Base-by-base conservation (phyloP, 2,329 filamentous ascomycete genomes). In the Diaporthe sp. region DNA sequence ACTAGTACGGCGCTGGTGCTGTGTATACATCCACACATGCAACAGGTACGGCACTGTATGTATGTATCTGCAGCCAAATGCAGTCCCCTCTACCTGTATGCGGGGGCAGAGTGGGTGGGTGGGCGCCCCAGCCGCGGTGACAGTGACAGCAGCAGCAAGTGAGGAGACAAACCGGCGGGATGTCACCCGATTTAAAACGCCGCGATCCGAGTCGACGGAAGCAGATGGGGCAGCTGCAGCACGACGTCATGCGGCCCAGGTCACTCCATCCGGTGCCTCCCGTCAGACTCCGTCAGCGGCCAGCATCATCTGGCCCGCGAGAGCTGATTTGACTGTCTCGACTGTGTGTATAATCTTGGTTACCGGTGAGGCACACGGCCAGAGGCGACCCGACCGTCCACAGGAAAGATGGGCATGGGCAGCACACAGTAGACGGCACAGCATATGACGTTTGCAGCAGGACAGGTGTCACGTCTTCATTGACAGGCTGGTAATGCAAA, bases 381-480 rank as follows among this genome's bases (percentile, higher is more conserved):
- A 64, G 45, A 30, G n/a, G 47, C 67, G 15, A 30, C 57, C 50
- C 67, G 15, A 30, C 57, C 50, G 42, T n/a, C 50, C 60, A 38
- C 42, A 45, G 70, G 70, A 30, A 13, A 47, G 38, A 58, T 60
- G 54, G 35, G 38, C 38, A 22, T 45, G 60, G 22, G 13, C 25
- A 25, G n/a, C 58, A 72, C n/a, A n/a, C n/a, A n/a, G n/a, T n/a
- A n/a, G n/a, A n/a, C n/a, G n/a, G n/a, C n/a, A n/a, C 54, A 64
- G 42, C 70, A 75, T 72, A 75, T 75, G 74, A 75, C 74, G 74
- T 75, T 67, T 75, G 61, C 70, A 75, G 61, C 70, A 61, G 74
- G 74, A 75, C 74, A 75, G 61, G 74, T 75, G 74, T 70, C 74
- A 73, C 64, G 70, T 35, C 61, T 60, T 55, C 28, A 73, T 69